These are phyloP conservation scores for Phlyctochytrium planicorne DNA, from an alignment of 192 early-diverging fungal species.

Conservation along the genomic window DNA sequence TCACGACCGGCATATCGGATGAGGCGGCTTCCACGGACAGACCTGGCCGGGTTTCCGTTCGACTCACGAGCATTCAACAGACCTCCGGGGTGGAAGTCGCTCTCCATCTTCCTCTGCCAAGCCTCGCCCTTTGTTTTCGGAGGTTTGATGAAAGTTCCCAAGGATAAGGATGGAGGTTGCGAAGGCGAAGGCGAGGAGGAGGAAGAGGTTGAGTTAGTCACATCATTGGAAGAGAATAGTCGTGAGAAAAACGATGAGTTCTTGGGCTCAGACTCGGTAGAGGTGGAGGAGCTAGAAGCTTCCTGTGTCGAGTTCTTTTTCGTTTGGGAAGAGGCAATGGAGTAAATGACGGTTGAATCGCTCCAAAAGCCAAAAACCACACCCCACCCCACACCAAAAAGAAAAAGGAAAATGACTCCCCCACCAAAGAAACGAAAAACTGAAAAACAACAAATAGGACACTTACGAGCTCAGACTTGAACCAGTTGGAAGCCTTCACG, in stretches of 20 bases:
- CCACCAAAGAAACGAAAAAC: constrained; percentile 2
- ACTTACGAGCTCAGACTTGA: constrained; percentile 60
- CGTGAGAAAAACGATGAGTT: constrained; percentile 7
- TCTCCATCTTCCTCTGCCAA: constrained; percentile 35
- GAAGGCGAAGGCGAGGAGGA: not conserved
- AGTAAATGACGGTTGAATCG: not conserved
- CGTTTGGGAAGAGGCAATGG: no score
- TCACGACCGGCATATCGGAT: constrained; percentile 83
- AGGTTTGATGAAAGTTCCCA: no score
- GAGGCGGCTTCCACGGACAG: constrained; percentile 45
- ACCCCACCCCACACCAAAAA: constrained; percentile 11
- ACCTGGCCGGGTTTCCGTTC: constrained; percentile 24
- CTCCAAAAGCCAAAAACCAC: not conserved
- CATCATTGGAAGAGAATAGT: not conserved
- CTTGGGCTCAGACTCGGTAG: not conserved
- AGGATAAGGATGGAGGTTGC: constrained; percentile 4
- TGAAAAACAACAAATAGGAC: constrained; percentile 7
- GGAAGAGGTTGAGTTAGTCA: not conserved
- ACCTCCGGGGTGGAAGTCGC: constrained; percentile 40
- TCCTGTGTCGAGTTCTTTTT: no score
- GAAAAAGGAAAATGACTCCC: not conserved
- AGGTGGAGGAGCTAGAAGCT: constrained; percentile 2
- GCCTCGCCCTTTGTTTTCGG: constrained; percentile 31
- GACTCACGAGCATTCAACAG: constrained; percentile 39
- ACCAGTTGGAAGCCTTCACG: constrained; percentile 69